Evolutionary conservation across 2,329 filamentous ascomycete species (phyloP), one percentile per base, ranked within the genome.

Genomic region (Acrodontium crateriforme): DNA sequence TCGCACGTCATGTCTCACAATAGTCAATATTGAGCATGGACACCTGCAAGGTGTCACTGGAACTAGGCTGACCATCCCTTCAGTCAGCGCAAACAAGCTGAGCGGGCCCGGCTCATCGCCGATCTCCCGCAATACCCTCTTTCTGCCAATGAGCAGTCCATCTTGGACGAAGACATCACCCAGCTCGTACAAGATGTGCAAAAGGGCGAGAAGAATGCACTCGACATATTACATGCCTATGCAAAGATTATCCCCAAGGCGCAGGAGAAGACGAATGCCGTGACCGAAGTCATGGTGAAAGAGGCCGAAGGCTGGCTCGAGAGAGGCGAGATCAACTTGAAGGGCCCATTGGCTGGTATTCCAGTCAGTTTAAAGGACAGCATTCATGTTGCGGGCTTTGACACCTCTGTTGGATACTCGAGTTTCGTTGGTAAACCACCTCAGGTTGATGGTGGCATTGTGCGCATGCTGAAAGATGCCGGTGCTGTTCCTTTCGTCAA

Each of bases 401-500:
- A 93, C 49, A 72, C 72, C 10, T 78, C 72, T 4, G 78, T 93
- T 2, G 85, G 83, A 2, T 92, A 84, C 54, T 82, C 79, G 18
- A 59, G 63, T 28, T 72, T 82, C 39, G 70, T 74, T 0, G 71
- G 72, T 27, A 80, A 85, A 44, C 75, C 75, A 9, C 60, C 65
- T 19, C 31, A 52, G 0, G 54, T 68, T 16, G 84, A 94, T 56
- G 83, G 84, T 0, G 61, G 71, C 2, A 70, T 83, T 45, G 75
- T 81, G 13, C 69, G 67, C 31, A 55, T 95, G 22, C 63, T 94
- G 28, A 92, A 92, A 48, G 79, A 89, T 49, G 82, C 83, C 29
- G 69, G 85, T 13, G 84, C 85, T 0, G 67, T 94, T 2, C 85
- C 85, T 0, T 93, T 92, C 49, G 82, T 85, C 38, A 95, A 94